Evolutionary conservation across 1,139 yeast species (phyloP), one percentile per base, ranked within the genome.

Genomic region (Nematodospora anomalae): DNA sequence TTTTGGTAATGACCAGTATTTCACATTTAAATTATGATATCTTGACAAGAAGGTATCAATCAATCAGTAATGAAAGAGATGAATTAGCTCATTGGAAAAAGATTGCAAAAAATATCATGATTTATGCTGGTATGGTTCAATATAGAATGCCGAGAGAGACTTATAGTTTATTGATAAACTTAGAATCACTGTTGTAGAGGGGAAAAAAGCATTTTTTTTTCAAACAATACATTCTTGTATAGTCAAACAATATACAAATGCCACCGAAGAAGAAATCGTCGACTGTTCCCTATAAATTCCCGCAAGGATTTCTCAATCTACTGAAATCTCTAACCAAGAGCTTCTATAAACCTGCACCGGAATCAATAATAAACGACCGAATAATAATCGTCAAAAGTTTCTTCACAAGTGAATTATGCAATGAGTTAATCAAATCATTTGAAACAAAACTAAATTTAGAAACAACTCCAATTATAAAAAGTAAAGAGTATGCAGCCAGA

Each of bases 51-150:
- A 65, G 67, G 35, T 79, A 66, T 51, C 73, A 76, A 42, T 70
- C 72, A 23, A 60, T 67, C 14, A 70, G 76, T 11, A 76, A 77
- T 43, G 78, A 74, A 37, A 75, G 73, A 45, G 79, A 77, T 41
- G 74, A 78, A 32, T 67, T 71, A 30, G 74, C 75, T 20, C 57
- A 54, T 32, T 67, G 88, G 57, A 80, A 78, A 49, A 71, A 67
- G 33, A 74, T 85, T 44, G 90, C 96, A 4, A 83, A 80, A 56
- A 88, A 88, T 57, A 84, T 95, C 60, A 88, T 90, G 88, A 79
- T 90, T 3, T 94, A 84, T 58, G 96, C 97, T 9, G 97, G 97
- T 38, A 84, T 92, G 83, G 85, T 92, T 27, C 96, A 89, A 61
- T 90, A 87, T 62, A 81, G 86, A 56, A 88, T 92, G 95, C 96